Evolutionary conservation across 192 early-diverging fungal species (phyloP).

Genomic region (Helicostylum pulchrum): DNA sequence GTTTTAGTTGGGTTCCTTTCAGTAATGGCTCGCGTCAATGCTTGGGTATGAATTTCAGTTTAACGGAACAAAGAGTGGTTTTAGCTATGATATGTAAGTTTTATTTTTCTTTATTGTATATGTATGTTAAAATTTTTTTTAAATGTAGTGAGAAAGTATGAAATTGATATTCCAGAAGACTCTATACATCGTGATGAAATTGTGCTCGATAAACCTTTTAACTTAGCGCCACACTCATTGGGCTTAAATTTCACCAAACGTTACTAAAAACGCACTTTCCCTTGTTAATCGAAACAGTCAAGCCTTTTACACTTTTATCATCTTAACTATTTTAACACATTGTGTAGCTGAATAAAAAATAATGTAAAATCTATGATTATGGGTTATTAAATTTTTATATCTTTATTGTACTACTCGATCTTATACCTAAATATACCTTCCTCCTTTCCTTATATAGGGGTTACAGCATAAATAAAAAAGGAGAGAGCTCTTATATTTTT

Average conservation of each 20-base stretch:
- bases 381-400: too few relatives aligned
- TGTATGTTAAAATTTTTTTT: background rate
- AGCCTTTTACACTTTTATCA: background rate
- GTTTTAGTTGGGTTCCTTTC: constrained; percentile 49
- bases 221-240: background rate
- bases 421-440: too few relatives aligned
- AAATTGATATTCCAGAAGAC: background rate
- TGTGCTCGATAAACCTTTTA: background rate
- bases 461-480: too few relatives aligned
- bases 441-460: too few relatives aligned
- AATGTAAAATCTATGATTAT: too few relatives aligned
- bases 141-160: constrained; percentile 5
- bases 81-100: constrained; percentile 42
- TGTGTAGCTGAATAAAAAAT: too few relatives aligned
- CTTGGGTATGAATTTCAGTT: constrained; percentile 59
- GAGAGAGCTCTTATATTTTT: too few relatives aligned
- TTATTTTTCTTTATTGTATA: background rate
- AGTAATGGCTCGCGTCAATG: constrained; percentile 57
- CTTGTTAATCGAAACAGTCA: background rate
- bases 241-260: background rate
- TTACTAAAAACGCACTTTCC: background rate
- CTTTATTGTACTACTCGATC: too few relatives aligned
- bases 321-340: too few relatives aligned
- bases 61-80: constrained; percentile 56
- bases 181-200: background rate